Evolutionary conservation across 164 flowering plant genomes (phyloP).

Genomic region (Tinospora cordifolia): DNA sequence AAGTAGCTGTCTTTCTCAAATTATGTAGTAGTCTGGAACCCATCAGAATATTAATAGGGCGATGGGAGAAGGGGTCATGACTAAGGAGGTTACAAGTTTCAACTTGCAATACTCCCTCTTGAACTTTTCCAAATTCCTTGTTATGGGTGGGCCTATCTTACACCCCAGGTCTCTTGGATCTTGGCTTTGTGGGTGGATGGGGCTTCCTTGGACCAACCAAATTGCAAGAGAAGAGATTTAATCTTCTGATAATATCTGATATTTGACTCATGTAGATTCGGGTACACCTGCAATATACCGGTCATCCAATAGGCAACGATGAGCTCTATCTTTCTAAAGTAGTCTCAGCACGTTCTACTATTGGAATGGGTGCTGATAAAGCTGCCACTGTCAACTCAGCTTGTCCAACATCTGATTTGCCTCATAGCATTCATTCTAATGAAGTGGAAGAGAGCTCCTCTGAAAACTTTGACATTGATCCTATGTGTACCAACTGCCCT

Average conservation of each 20-base stretch:
- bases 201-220: no score
- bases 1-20: neutral
- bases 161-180: no score
- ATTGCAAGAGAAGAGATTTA: no score
- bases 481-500: conserved; percentile 95
- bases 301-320: conserved; percentile 94
- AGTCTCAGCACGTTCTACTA: conserved; percentile 30
- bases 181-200: no score
- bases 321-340: conserved; percentile 54
- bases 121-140: no score
- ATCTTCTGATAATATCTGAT: neutral
- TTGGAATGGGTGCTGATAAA: conserved; percentile 49
- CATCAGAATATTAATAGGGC: no score
- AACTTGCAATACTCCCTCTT: no score
- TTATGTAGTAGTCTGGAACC: neutral
- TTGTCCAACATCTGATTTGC: conserved; percentile 14
- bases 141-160: no score
- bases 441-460: conserved; percentile 21
- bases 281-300: conserved; percentile 69
- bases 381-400: conserved; percentile 23
- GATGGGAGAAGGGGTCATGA: no score
- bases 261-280: conserved; percentile 48
- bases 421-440: conserved; percentile 11
- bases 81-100: no score
- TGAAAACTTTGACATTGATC: conserved; percentile 62